phyloP scores from a whole-genome alignment of 2,329 filamentous ascomycete genomes.

The Penicillium decumbens region DNA sequence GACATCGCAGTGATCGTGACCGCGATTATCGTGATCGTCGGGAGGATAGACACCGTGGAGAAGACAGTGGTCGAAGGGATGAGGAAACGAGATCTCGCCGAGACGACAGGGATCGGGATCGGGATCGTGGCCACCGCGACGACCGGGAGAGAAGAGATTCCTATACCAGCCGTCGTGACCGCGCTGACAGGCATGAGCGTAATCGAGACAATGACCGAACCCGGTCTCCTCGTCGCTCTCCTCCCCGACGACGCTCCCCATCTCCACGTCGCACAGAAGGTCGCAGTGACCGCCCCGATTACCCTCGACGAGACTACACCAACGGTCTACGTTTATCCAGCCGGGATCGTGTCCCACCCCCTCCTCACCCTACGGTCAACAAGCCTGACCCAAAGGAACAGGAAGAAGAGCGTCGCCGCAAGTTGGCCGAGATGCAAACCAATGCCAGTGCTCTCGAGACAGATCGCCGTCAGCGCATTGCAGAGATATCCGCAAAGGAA shows the following conservation, averaged over 20 bases:
- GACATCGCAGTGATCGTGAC: slow-evolving; percentile 24
- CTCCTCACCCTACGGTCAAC: slow-evolving; percentile 9
- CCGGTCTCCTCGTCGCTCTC: slow-evolving; percentile 20
- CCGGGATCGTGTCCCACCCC: slow-evolving; percentile 15
- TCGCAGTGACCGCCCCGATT: slow-evolving; percentile 15
- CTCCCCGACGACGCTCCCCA: slow-evolving; percentile 19
- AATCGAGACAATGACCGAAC: slow-evolving; percentile 19
- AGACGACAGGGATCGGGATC: slow-evolving; percentile 11
- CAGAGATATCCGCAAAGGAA: slow-evolving; percentile 63
- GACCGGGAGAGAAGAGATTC: slow-evolving; percentile 21
- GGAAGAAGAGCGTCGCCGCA: slow-evolving; percentile 40
- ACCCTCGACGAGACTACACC: slow-evolving; percentile 21
- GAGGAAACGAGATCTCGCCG: slow-evolving; percentile 10
- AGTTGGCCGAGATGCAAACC: slow-evolving; percentile 68
- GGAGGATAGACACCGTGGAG: slow-evolving; percentile 16
- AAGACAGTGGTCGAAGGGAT: slow-evolving; percentile 15
- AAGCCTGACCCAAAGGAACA: slow-evolving; percentile 23
- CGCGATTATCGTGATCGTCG: slow-evolving; percentile 21
- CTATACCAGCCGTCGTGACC: slow-evolving; percentile 20
- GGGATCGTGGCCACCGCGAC: slow-evolving; percentile 14
- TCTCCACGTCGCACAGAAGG: slow-evolving; percentile 19
- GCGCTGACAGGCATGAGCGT: slow-evolving; percentile 23
- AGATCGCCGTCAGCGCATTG: slow-evolving; percentile 65
- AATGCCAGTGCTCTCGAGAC: slow-evolving; percentile 65
- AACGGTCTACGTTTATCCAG: slow-evolving; percentile 16